phyloP scores from a whole-genome alignment of 148 eudicot genomes.

The Gaultheria prostrata region DNA sequence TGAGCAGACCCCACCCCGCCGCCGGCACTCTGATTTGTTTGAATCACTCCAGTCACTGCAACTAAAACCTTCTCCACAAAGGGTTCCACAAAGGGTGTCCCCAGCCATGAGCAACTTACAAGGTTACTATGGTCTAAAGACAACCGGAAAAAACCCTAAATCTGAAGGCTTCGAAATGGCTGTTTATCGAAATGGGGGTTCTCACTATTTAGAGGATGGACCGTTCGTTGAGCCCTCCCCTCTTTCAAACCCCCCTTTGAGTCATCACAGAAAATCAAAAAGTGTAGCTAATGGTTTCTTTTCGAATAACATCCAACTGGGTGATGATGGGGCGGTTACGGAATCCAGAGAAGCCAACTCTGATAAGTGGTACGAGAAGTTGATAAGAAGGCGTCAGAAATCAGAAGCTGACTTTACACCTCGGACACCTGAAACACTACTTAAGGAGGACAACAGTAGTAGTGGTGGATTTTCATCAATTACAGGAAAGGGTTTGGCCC shows the following conservation, averaged over 20 bases:
- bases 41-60: constrained; percentile 63
- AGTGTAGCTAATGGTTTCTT: constrained; percentile 59
- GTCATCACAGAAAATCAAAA: constrained; percentile 66
- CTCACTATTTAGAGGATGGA: constrained; percentile 42
- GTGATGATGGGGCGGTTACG: constrained; percentile 22
- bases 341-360: constrained; percentile 33
- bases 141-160: constrained; percentile 23
- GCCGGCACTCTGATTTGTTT: constrained; percentile 54
- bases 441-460: constrained; percentile 66
- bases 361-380: constrained; percentile 48
- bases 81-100: constrained; percentile 50
- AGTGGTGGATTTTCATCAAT: constrained; percentile 62
- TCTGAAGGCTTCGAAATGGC: constrained; percentile 79
- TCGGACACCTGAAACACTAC: constrained; percentile 59
- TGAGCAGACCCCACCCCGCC: constrained; percentile 50
- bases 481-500: constrained; percentile 78
- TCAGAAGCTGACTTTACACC: constrained; percentile 49
- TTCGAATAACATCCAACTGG: constrained; percentile 44
- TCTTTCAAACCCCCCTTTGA: constrained; percentile 46
- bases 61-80: constrained; percentile 41
- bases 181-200: constrained; percentile 49
- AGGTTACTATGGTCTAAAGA: constrained; percentile 69
- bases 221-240: constrained; percentile 38
- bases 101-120: constrained; percentile 78
- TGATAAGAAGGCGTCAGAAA: constrained; percentile 53